These are phyloP conservation scores for Trypanosoma grayi DNA, from an alignment of 208 protist species.

Conservation along the genomic window DNA sequence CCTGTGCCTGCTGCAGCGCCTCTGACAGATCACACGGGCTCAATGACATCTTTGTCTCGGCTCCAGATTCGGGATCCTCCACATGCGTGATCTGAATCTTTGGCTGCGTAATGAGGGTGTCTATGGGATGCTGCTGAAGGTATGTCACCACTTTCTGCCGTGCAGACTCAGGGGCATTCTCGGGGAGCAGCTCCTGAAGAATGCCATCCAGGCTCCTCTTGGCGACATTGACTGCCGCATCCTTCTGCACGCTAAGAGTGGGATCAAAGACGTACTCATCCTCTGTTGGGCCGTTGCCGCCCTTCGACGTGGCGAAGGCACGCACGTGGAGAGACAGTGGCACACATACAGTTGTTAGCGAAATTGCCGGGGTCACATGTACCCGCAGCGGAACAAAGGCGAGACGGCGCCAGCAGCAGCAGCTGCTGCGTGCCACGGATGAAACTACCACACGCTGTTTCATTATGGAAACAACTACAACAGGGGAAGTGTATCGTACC, in stretches of 20 bases:
- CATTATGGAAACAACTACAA: not conserved
- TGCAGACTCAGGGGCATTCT: constrained; percentile 43
- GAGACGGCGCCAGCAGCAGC: constrained; percentile 5
- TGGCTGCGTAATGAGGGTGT: constrained; percentile 61
- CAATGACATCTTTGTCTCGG: constrained; percentile 57
- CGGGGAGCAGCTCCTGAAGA: constrained; percentile 54
- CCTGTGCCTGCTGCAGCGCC: constrained; percentile 63
- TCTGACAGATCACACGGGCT: constrained; percentile 65
- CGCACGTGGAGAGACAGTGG: not conserved
- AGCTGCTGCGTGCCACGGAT: not conserved
- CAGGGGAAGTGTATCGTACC: no score
- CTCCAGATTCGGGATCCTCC: constrained; percentile 63
- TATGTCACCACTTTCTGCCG: constrained; percentile 55
- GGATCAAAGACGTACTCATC: constrained; percentile 81
- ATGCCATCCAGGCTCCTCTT: constrained; percentile 57
- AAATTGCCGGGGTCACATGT: no score
- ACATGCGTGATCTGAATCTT: constrained; percentile 85
- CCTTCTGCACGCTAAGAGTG: constrained; percentile 66
- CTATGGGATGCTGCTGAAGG: constrained; percentile 74
- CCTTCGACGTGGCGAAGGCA: constrained; percentile 6
- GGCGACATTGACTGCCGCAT: constrained; percentile 65
- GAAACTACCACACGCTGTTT: not conserved
- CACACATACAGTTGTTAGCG: not conserved
- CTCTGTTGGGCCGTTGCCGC: constrained; percentile 2
- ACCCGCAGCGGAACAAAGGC: not conserved